Evolutionary conservation across 2,329 filamentous ascomycete genomes (phyloP).

Genomic region (Diaporthe australafricana): DNA sequence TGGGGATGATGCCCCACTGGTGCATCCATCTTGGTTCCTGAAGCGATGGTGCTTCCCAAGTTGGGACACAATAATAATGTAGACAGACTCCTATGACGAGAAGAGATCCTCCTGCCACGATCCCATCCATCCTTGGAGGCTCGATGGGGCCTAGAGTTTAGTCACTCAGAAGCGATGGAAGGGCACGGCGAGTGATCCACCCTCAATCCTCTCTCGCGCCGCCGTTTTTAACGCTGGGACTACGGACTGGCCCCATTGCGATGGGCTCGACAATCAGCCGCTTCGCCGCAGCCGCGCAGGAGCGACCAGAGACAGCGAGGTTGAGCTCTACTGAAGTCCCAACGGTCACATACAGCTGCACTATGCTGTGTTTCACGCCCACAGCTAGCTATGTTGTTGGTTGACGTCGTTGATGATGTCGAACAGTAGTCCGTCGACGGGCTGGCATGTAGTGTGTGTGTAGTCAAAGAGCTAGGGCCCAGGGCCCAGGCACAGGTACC

Average conservation of each 20-base stretch:
- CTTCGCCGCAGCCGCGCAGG: constrained; percentile 29
- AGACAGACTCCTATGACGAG: background rate
- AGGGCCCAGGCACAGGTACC: constrained; percentile 1
- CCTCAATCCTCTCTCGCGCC: background rate
- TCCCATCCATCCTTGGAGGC: constrained; percentile 7
- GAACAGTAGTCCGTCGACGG: background rate
- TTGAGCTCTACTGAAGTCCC: background rate
- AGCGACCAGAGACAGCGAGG: background rate
- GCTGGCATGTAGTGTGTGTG: background rate
- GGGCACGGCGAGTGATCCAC: background rate
- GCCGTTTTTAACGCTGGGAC: too few relatives aligned
- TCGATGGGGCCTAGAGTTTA: background rate
- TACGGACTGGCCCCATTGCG: background rate
- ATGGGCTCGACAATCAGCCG: constrained; percentile 6
- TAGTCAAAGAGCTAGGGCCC: background rate
- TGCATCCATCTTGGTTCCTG: constrained; percentile 5
- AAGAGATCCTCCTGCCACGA: background rate
- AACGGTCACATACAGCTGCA: background rate
- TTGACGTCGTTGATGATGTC: constrained; percentile 13
- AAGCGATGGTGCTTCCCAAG: background rate
- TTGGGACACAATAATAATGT: constrained; percentile 5
- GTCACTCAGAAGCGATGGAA: constrained; percentile 4
- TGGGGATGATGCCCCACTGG: background rate
- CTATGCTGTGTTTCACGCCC: background rate
- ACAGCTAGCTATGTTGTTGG: constrained; percentile 2